Base-by-base conservation (phyloP, 306 rosid genomes). In the Gynostemma pentaphyllum region DNA sequence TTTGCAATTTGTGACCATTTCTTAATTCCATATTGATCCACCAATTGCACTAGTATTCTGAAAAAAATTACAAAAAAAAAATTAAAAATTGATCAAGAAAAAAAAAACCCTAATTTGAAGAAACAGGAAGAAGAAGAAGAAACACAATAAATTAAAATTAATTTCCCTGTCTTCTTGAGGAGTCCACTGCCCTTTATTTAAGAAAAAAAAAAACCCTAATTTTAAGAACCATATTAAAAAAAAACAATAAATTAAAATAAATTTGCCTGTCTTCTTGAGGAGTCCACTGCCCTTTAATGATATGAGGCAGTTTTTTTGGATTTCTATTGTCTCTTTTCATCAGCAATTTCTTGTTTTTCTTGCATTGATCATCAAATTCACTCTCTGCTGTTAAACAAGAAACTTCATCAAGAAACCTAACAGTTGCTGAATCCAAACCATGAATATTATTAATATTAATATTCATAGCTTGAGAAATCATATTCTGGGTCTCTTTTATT, bases 221-320 rank as follows among this genome's bases (percentile, higher is more conserved):
- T n/a, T n/a, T n/a, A n/a, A n/a, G n/a, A n/a, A n/a, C n/a, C n/a
- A n/a, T n/a, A n/a, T n/a, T n/a, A 1, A 0, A 7, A 15, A 21
- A 0, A 6, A 37, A 27, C 52, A 66, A 14, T 27, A 13, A 47
- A 22, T 41, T 36, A 13, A 9, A 24, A 42, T 30, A 22, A 39
- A 32, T 53, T 39, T 60, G 79, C 97, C 75, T 78, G 70, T 90
- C 94, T 64, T 90, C 95, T 3, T 73, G 70, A 1, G 69, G 62
- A 19, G 76, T 74, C 97, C 97, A 90, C 18, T 80, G 94, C 26
- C 90, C 88, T 62, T 87, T 90, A 67, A 85, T 64, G 2, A 72
- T 69, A 37, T 10, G 30, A 2, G 66, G 66, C 14, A 56, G 1
- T 15, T 56, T 74, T 27, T 51, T 66, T 14, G 46, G 77, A 36